phyloP scores from a whole-genome alignment of 352 stramenopile genomes.

The Phytopythium kandeliae region DNA sequence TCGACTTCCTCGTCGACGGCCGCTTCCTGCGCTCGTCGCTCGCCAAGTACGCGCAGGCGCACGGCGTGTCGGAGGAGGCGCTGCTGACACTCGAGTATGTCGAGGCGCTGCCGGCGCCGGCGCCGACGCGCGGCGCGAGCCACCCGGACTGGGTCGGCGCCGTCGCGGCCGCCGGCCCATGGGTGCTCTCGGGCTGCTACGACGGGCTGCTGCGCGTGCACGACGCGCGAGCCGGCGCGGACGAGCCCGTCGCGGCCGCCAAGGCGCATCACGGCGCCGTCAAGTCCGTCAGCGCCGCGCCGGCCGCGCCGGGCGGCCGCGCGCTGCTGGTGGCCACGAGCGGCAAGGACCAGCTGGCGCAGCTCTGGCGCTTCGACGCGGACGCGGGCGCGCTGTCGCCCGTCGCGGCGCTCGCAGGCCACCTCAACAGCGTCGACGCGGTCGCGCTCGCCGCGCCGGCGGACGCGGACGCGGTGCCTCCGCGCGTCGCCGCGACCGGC shows the following conservation, averaged over 20 bases:
- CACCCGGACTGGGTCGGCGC: conserved; percentile 88
- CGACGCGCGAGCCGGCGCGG: conserved; percentile 24
- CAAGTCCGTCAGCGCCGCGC: conserved; percentile 44
- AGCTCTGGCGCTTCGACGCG: conserved; percentile 54
- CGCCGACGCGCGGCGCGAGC: conserved; percentile 53
- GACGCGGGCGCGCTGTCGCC: conserved; percentile 34
- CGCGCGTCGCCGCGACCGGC: conserved; percentile 48
- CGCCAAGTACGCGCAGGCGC: conserved; percentile 66
- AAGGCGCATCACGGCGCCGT: conserved; percentile 78
- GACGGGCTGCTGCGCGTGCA: conserved; percentile 83
- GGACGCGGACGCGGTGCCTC: conserved; percentile 20
- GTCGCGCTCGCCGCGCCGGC: conserved; percentile 25
- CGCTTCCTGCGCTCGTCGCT: conserved; percentile 73
- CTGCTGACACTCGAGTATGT: conserved; percentile 88
- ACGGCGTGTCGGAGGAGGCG: conserved; percentile 69
- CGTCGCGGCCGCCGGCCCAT: conserved; percentile 31
- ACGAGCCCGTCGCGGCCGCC: conserved; percentile 45
- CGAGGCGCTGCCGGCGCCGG: conserved; percentile 68
- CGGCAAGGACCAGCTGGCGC: conserved; percentile 71
- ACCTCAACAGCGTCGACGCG: conserved; percentile 80
- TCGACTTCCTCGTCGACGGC: conserved; percentile 84
- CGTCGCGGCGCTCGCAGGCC: conserved; percentile 51
- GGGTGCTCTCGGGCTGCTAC: conserved; percentile 84
- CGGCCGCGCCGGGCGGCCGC: conserved; percentile 13
- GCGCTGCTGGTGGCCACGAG: conserved; percentile 67